Base-by-base conservation (phyloP, 306 rosid genomes). In the Purshia tridentata region DNA sequence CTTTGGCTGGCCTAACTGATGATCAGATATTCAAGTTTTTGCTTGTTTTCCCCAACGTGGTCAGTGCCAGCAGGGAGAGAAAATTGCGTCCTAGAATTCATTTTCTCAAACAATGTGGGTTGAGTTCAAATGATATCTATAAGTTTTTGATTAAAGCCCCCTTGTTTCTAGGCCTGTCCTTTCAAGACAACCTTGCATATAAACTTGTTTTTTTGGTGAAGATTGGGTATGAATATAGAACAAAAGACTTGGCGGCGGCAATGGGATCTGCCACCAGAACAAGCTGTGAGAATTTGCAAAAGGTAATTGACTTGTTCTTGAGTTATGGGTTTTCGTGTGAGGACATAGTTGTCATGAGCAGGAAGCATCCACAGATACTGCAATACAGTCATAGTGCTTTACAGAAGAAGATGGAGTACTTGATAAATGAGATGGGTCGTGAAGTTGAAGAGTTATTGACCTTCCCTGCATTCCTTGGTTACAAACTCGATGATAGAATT, bases 391-490 rank as follows among this genome's bases (percentile, higher is more conserved):
- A 70, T 51, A 40, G 16, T 50, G 87, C 90, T 78, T 48, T 83
- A 75, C 84, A 86, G 85, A 81, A 83, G 88, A 92, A 92, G 88
- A 75, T 92, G 81, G 82, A 88, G 72, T 92, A 89, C 83, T 80
- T 92, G 83, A 57, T 83, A 50, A 87, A 81, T 68, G 96, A 80
- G 20, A 89, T 92, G 90, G 88, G 88, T 39, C 89, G 97, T 46
- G 96, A 84, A 76, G 74, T 81, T 20, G 78, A 41, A 53, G 97
- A 92, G 77, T 79, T 92, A 14, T 73, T 92, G 56, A 72, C 80
- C 61, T 92, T 89, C 73, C 97, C 96, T 29, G 91, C 97, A 44
- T 89, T 86, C 78, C 93, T 89, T 42, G 93, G 96, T 47, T 92
- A 89, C 80, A 88, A 85, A 65, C 78, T 92, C 6, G 89, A 86